Base-by-base conservation (phyloP, 352 stramenopile species). In the Globisporangium paroecandrum region DNA sequence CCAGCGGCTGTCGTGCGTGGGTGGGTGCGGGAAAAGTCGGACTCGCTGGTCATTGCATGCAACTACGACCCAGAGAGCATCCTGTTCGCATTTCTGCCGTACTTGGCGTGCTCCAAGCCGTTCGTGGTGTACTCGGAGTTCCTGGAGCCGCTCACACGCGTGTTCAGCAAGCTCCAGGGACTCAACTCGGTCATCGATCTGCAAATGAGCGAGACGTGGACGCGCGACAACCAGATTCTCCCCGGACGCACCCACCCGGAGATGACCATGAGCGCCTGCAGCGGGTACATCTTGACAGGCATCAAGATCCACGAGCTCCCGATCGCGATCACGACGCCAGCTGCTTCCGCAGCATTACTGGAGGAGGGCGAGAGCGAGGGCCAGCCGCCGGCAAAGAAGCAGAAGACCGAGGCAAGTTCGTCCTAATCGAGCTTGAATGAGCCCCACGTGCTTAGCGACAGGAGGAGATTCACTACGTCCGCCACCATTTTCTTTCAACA, bases 91-190 rank as follows among this genome's bases (percentile, higher is more conserved):
- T 66, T 99, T 56, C 71, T 98, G 53, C 91, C 91, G 25, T 98
- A 95, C 69, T 78, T 99, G 32, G 86, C 79, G 27, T 84, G 86
- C 22, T 97, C 90, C 5, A 97, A 94, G 64, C 93, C 95, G 2
- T 98, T 99, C 76, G 94, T 98, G n/a, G 79, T 99, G 22, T 99
- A 97, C 80, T 97, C 83, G 41, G 95, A 99, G 80, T 98, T 94
- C 73, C 80, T 98, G 5, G 86, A 94, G 80, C 92, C 94, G 1
- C 79, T 99, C 36, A 90, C 94, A n/a, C 77, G 87, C 62, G 91
- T 90, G 53, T 98, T 98, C 69, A 76, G 79, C 34, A 85, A 78
- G 22, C 76, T 98, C 5, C 90, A 98, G 77, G 88, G 97, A 58
- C 94, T 91, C 78, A 77, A 94, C 27, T 77, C 93, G 32, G 89